Evolutionary conservation across 139 green algal genomes (phyloP).

Genomic region (Micractinium conductrix): DNA sequence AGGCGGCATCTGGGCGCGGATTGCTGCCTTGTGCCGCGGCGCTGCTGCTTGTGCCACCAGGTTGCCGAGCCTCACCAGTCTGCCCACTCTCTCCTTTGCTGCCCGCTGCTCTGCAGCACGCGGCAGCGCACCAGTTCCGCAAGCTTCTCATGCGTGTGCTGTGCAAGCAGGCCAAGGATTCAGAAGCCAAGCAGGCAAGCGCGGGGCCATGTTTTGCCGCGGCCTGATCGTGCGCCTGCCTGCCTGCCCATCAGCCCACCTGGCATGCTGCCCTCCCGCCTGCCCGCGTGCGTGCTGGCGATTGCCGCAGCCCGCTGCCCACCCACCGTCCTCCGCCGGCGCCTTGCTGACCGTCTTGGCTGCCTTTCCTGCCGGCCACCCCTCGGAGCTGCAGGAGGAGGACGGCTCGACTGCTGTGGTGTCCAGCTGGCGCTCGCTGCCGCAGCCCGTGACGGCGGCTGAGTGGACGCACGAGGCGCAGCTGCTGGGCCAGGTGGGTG

Average conservation of each 20-base stretch:
- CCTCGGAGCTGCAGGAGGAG: not conserved
- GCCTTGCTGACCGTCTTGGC: not conserved
- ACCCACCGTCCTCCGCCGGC: not conserved
- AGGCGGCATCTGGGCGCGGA: not conserved
- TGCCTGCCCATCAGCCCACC: not conserved
- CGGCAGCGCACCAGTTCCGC: not conserved
- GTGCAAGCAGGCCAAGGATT: not conserved
- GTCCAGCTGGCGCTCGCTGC: not conserved
- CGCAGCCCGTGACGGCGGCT: not conserved
- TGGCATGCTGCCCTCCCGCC: not conserved
- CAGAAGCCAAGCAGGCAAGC: not conserved
- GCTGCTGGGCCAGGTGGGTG: not conserved
- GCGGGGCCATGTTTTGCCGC: not conserved
- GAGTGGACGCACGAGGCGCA: not conserved
- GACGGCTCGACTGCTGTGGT: not conserved
- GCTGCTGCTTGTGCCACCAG: not conserved
- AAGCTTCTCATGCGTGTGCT: too few species aligned
- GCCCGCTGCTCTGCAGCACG: not conserved
- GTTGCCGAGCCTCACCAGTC: not conserved
- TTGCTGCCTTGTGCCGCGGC: too few species aligned
- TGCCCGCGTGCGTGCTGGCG: not conserved
- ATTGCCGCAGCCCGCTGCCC: not conserved
- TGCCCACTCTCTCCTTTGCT: not conserved
- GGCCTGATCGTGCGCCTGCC: not conserved
- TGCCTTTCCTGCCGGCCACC: not conserved